Conservation (phyloP, 2,329 filamentous ascomycete genomes). For the Diaporthe caulivora region DNA sequence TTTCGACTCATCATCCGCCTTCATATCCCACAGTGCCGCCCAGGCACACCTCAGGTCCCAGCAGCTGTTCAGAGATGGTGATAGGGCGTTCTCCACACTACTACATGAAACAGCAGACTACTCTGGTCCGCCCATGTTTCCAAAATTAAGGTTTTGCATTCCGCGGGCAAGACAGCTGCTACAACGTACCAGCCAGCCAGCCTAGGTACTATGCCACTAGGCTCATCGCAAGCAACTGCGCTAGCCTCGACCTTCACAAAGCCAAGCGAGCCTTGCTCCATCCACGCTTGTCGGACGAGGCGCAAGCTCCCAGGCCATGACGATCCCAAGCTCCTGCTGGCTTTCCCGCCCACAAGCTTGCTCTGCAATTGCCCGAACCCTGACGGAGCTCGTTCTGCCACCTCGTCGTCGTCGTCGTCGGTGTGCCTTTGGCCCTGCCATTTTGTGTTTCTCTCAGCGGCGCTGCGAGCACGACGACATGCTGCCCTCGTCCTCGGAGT, state of each 20-base stretch:
- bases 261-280: constrained; percentile 26
- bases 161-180: constrained; percentile 24
- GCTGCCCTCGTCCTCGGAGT: constrained; percentile 10
- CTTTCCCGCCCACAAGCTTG: constrained; percentile 20
- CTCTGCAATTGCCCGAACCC: background rate
- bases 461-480: constrained; percentile 1
- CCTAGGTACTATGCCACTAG: background rate
- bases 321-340: constrained; percentile 3
- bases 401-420: background rate
- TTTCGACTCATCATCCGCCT: constrained; percentile 17
- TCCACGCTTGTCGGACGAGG: constrained; percentile 14
- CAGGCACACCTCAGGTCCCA: constrained; percentile 1
- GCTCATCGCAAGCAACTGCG: constrained; percentile 20
- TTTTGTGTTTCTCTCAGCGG: background rate
- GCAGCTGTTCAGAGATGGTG: constrained; percentile 17
- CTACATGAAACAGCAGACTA: constrained; percentile 30
- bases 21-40: constrained; percentile 13
- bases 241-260: constrained; percentile 10
- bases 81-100: constrained; percentile 20
- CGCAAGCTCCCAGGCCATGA: constrained; percentile 14
- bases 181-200: background rate
- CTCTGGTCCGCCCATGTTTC: constrained; percentile 31
- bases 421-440: constrained; percentile 16
- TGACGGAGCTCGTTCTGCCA: constrained; percentile 16
- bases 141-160: constrained; percentile 27